A percentile compares a stretch with the other conserved stretches of the same genome.
phyloP scores from a whole-genome alignment of 768 basidiomycete genomes.

The Tephrocybe sp. region DNA sequence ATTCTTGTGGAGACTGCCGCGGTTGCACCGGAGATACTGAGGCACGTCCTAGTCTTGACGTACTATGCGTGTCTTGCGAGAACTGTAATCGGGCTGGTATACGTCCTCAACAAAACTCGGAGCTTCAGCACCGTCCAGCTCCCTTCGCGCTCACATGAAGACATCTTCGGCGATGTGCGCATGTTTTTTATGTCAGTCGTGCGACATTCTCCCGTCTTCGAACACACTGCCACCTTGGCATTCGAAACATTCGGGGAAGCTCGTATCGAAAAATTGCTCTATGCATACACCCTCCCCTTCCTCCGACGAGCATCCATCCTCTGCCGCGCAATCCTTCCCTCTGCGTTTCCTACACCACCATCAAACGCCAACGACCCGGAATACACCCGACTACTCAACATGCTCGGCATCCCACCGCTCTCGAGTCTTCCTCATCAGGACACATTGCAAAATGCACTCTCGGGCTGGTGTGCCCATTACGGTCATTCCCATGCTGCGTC shows the following conservation, averaged over 20 bases:
- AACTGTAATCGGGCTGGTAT: slow-evolving; percentile 83
- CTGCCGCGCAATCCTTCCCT: slow-evolving; percentile 71
- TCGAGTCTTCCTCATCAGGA: slow-evolving; percentile 81
- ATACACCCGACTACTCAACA: slow-evolving; percentile 71
- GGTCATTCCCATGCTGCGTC: slow-evolving; percentile 78
- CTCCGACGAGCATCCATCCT: slow-evolving; percentile 86
- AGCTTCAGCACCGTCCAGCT: slow-evolving; percentile 48
- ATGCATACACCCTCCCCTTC: slow-evolving; percentile 89
- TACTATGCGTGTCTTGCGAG: slow-evolving; percentile 92
- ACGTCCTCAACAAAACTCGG: slow-evolving; percentile 72
- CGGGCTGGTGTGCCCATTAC: slow-evolving; percentile 90
- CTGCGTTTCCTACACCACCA: slow-evolving; percentile 55
- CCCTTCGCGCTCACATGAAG: slow-evolving; percentile 53
- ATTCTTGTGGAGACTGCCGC: slow-evolving; percentile 89
- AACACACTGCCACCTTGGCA: slow-evolving; percentile 78
- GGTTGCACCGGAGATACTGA: slow-evolving; percentile 85
- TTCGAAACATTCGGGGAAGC: slow-evolving; percentile 83
- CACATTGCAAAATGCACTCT: slow-evolving; percentile 84
- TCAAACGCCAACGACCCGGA: slow-evolving; percentile 50
- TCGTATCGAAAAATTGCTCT: slow-evolving; percentile 82
- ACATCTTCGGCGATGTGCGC: slow-evolving; percentile 80
- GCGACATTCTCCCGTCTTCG: slow-evolving; percentile 84
- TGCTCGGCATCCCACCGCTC: slow-evolving; percentile 79
- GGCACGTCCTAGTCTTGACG: slow-evolving; percentile 82
- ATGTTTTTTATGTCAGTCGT: slow-evolving; percentile 93